A percentile compares a stretch with the other conserved stretches of the same genome.
phyloP scores from a whole-genome alignment of 163 green algal genomes.

The Scenedesmus sp. region DNA sequence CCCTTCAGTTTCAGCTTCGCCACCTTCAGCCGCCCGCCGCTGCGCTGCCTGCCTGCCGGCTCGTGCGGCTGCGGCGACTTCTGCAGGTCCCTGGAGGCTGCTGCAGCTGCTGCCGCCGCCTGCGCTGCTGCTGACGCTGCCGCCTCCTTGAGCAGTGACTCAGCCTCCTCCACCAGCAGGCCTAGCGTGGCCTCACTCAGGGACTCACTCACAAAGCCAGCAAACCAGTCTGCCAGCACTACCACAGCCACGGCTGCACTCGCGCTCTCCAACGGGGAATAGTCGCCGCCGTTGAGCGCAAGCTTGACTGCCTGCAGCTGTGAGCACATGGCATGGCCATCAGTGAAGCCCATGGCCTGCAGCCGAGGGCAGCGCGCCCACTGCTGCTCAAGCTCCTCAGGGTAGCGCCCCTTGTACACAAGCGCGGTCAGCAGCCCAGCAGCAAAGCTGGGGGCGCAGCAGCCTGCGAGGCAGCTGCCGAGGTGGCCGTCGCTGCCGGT shows the following conservation, averaged over 20 bases:
- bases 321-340: slow-evolving; percentile 30
- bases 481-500: background rate
- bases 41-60: background rate
- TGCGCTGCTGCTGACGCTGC: background rate
- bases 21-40: background rate
- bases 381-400: slow-evolving; percentile 24
- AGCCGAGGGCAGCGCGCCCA: slow-evolving; percentile 15
- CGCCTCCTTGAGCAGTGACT: slow-evolving; percentile 41
- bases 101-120: background rate
- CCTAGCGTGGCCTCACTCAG: slow-evolving; percentile 33
- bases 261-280: slow-evolving; percentile 20
- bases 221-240: slow-evolving; percentile 58
- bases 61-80: background rate
- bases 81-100: background rate
- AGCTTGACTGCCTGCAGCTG: slow-evolving; percentile 33
- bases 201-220: slow-evolving; percentile 40
- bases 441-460: slow-evolving; percentile 37
- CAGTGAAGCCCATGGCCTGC: slow-evolving; percentile 23
- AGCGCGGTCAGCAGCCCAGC: slow-evolving; percentile 24
- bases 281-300: slow-evolving; percentile 39
- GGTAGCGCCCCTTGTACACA: slow-evolving; percentile 36
- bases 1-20: background rate
- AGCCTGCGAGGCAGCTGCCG: slow-evolving; percentile 27
- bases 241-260: slow-evolving; percentile 43
- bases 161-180: slow-evolving; percentile 48